Evolutionary conservation across 202 grass and related monocot genomes (phyloP).

Genomic region (Setaria italica): DNA sequence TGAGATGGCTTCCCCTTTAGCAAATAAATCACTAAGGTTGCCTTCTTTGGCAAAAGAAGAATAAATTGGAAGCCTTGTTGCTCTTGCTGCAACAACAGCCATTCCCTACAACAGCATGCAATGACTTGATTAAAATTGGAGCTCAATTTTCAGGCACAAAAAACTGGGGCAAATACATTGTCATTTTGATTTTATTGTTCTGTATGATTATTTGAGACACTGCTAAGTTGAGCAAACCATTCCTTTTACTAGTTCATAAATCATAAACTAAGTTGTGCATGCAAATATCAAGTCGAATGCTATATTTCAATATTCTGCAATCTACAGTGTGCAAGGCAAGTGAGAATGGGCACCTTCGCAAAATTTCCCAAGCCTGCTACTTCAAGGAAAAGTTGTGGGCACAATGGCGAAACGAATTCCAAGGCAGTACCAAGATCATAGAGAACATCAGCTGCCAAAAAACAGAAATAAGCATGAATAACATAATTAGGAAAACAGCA

Average conservation of each 20-base stretch:
- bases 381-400: slow-evolving; percentile 98
- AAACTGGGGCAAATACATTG: not conserved
- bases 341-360: slow-evolving; percentile 66
- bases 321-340: not conserved
- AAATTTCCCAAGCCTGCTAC: slow-evolving; percentile 93
- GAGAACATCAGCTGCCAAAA: slow-evolving; percentile 87
- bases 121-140: not conserved
- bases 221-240: not conserved
- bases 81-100: slow-evolving; percentile 91
- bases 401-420: slow-evolving; percentile 92
- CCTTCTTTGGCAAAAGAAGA: slow-evolving; percentile 98
- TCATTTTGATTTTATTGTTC: slow-evolving; percentile 14
- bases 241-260: not conserved
- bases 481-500: slow-evolving; percentile 12
- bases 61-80: slow-evolving; percentile 93
- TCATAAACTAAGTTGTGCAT: not conserved
- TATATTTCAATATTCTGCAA: not conserved
- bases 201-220: slow-evolving; percentile 9
- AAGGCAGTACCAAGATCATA: slow-evolving; percentile 93
- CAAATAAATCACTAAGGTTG: slow-evolving; percentile 97
- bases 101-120: slow-evolving; percentile 66
- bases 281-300: slow-evolving; percentile 3
- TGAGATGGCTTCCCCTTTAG: slow-evolving; percentile 97
- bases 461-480: slow-evolving; percentile 22
- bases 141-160: slow-evolving; percentile 21